Evolutionary conservation across 2,329 filamentous ascomycete genomes (phyloP), one percentile per base, ranked within the genome.

Genomic region (Hymenoscyphus infarciens): DNA sequence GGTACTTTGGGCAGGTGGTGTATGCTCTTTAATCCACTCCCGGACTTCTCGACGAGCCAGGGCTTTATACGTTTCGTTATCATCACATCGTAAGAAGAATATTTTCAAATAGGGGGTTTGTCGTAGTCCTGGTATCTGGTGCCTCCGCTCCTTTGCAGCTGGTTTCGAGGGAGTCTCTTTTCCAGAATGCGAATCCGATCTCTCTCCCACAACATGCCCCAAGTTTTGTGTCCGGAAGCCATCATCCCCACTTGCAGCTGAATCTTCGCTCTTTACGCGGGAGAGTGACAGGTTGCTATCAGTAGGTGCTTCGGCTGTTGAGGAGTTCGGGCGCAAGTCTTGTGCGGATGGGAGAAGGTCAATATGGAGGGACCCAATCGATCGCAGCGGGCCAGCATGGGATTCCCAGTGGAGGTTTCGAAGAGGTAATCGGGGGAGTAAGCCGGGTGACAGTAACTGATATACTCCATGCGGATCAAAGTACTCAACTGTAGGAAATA

Each of bases 361-460:
- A 71, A 98, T 86, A 73, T 97, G 92, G 49, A 99, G 85, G 13
- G 92, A 93, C 72, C 92, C 89, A 75, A 99, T 99, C 15, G 95
- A 97, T 68, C 95, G 89, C 39, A 98, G 80, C 2, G 95, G 95
- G 0, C 95, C 89, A 31, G 89, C 89, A 65, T 96, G 91, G 15
- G 95, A 97, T 76, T 98, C 96, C 95, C 95, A 99, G 74, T 98
- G 92, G 55, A 99, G 86, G 72, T 98, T 96, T 67, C 88, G 89
- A 42, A 99, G 82, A 38, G 95, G 95, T 0, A 98, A 82, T 61
- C 91, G 89, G 52, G 89, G 82, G 49, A 90, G 82, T 63, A 99
- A 81, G 63, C 93, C 87, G 2, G 91, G 86, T 11, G 89, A 88
- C 53, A 98, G 81, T 59, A 94, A 83, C 63, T 91, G 87, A 77